Evolutionary conservation across 441 rosid species (phyloP).

Genomic region (Biscutella laevigata): DNA sequence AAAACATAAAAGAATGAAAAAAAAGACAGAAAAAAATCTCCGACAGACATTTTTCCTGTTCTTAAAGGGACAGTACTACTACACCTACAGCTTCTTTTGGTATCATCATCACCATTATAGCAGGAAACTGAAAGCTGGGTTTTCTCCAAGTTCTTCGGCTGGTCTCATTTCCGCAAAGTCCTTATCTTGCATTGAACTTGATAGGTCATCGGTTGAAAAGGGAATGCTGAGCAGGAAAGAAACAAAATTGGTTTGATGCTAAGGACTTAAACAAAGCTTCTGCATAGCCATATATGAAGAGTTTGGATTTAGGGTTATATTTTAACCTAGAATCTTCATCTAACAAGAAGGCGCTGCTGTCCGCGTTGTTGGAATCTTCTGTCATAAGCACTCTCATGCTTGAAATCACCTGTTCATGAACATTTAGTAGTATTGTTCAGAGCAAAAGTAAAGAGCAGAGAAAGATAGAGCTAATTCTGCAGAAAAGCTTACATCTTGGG

Average conservation of each 20-base stretch:
- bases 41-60: too few relatives aligned
- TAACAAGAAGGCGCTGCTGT: slow-evolving; percentile 82
- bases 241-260: neutral
- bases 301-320: slow-evolving; percentile 7
- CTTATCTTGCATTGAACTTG: too few relatives aligned
- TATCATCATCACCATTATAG: slow-evolving; percentile 27
- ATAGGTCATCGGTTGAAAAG: slow-evolving; percentile 84
- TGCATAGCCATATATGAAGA: neutral
- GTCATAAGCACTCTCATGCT: slow-evolving; percentile 96
- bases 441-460: neutral
- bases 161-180: slow-evolving; percentile 81
- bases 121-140: slow-evolving; percentile 87
- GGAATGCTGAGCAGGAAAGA: slow-evolving; percentile 55
- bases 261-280: slow-evolving; percentile 7
- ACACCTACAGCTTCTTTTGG: slow-evolving; percentile 12
- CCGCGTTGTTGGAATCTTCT: slow-evolving; percentile 83
- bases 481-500: slow-evolving; percentile 56
- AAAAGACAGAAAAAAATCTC: too few relatives aligned
- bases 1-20: too few relatives aligned
- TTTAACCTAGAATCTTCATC: slow-evolving; percentile 89
- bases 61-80: neutral
- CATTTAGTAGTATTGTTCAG: slow-evolving; percentile 1
- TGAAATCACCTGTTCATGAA: slow-evolving; percentile 64
- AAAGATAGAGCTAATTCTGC: neutral
- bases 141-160: slow-evolving; percentile 78